Base-by-base conservation (phyloP, 768 basidiomycete genomes). In the Agrocybe pediades region DNA sequence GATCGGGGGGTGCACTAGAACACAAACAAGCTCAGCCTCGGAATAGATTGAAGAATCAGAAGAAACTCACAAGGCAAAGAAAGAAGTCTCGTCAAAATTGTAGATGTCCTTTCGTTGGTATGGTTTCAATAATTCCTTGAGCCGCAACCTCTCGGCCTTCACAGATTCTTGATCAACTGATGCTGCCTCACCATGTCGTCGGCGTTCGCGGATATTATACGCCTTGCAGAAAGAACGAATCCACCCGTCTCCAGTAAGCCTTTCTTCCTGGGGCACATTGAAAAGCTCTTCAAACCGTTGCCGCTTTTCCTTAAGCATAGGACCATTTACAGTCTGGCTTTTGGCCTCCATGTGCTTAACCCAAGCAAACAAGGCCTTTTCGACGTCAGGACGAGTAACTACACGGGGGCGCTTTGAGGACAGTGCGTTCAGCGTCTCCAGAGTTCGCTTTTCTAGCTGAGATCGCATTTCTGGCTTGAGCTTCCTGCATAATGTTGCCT, bases 321-420 rank as follows among this genome's bases (percentile, higher is more conserved):
- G 23, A 2, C 63, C 68, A 41, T 45, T 67, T 5, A 68, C 58
- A 6, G 46, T 40, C 36, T 67, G 62, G 1, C 59, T 9, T 46
- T 66, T 68, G 8, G 50, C 43, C 45, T 73, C 68, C 66, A 63
- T 57, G 41, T 68, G 36, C 39, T 62, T 53, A 17, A 68, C 49
- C 73, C 74, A 76, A 1, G 71, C 51, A 7, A 58, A 20, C 0
- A 75, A 60, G 0, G 68, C 70, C 4, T 26, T 17, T 26, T 74
- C 72, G 2, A 74, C 69, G 50, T 72, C 72, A 5, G 71, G 74
- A 6, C 55, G 19, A 21, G 68, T 72, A 2, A 74, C 71, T 46
- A 72, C 52, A 7, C 59, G 62, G 16, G 61, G 58, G 0, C 62
- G 50, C 53, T 74, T 73, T 27, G 54, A 52, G 0, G 66, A 70